These are phyloP conservation scores for Teratosphaeria epicoccoides DNA, from an alignment of 2,329 filamentous ascomycete genomes.

Conservation along the genomic window DNA sequence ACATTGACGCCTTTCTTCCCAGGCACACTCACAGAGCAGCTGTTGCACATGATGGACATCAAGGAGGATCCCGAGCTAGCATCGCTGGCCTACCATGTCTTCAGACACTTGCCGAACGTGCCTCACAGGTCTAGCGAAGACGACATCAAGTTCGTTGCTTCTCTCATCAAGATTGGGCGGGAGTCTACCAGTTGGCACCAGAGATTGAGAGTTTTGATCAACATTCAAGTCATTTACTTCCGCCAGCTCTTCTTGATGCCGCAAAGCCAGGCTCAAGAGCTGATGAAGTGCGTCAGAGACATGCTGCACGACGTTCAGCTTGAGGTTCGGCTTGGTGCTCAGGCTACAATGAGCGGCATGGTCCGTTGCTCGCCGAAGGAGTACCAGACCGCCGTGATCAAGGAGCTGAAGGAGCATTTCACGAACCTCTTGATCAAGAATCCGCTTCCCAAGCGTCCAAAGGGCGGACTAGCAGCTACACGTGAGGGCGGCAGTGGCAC, in stretches of 20 bases:
- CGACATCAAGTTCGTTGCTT: conserved; percentile 62
- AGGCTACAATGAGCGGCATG: conserved; percentile 90
- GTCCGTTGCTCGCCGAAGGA: conserved; percentile 81
- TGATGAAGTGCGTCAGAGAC: conserved; percentile 86
- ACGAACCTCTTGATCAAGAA: conserved; percentile 67
- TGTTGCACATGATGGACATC: conserved; percentile 99
- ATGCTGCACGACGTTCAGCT: conserved; percentile 90
- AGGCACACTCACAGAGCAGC: conserved; percentile 75
- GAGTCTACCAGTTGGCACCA: conserved; percentile 88
- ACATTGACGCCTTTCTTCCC: conserved; percentile 88
- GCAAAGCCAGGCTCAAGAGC: conserved; percentile 59
- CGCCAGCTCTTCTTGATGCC: conserved; percentile 82
- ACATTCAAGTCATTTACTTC: conserved; percentile 99
- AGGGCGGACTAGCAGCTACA: conserved; percentile 17
- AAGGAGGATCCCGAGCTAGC: conserved; percentile 97
- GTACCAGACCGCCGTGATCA: conserved; percentile 69
- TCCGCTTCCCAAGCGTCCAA: conserved; percentile 62
- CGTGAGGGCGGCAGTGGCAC: conserved; percentile 33
- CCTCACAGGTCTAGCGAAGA: conserved; percentile 83
- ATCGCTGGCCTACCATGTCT: conserved; percentile 89
- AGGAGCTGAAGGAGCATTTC: conserved; percentile 67
- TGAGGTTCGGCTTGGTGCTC: conserved; percentile 88
- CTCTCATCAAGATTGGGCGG: conserved; percentile 78
- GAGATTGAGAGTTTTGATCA: conserved; percentile 84
- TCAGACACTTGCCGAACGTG: conserved; percentile 90